phyloP scores from a whole-genome alignment of 306 rosid genomes.

The Dicorynia guianensis region DNA sequence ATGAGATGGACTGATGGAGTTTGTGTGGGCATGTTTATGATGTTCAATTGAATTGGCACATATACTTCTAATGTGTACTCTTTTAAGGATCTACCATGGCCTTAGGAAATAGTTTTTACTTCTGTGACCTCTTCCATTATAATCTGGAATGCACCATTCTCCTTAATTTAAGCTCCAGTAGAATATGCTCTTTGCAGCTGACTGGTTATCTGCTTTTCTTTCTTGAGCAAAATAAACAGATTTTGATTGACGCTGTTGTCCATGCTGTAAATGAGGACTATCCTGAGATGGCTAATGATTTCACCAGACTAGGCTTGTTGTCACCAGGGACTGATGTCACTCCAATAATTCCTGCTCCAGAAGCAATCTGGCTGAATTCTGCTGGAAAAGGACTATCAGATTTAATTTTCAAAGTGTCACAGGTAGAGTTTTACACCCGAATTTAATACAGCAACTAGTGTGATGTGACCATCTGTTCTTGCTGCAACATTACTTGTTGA shows the following conservation, averaged over 20 bases:
- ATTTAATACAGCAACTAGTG: conserved; percentile 25
- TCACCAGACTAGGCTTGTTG: conserved; percentile 96
- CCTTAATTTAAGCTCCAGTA: not conserved
- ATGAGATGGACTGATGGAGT: not conserved
- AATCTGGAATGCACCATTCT: not conserved
- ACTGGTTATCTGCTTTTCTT: conserved; percentile 42
- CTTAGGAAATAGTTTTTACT: not conserved
- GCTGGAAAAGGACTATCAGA: conserved; percentile 95
- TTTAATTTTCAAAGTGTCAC: conserved; percentile 94
- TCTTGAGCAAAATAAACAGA: conserved; percentile 94
- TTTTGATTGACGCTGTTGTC: conserved; percentile 95
- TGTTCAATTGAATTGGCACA: not conserved
- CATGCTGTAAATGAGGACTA: conserved; percentile 99
- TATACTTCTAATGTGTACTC: not conserved
- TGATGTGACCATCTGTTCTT: conserved; percentile 40
- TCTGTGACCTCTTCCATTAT: conserved; percentile 12
- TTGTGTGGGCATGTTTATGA: not conserved
- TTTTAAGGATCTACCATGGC: not conserved
- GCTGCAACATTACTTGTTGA: conserved; percentile 7
- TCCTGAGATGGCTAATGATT: conserved; percentile 97
- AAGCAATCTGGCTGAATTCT: conserved; percentile 99
- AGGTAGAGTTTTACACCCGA: conserved; percentile 53
- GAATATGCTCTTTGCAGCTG: conserved; percentile 19
- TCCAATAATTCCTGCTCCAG: conserved; percentile 95
- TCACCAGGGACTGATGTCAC: conserved; percentile 95